Base-by-base conservation (phyloP, 2,329 filamentous ascomycete genomes). In the Colletotrichum musae region DNA sequence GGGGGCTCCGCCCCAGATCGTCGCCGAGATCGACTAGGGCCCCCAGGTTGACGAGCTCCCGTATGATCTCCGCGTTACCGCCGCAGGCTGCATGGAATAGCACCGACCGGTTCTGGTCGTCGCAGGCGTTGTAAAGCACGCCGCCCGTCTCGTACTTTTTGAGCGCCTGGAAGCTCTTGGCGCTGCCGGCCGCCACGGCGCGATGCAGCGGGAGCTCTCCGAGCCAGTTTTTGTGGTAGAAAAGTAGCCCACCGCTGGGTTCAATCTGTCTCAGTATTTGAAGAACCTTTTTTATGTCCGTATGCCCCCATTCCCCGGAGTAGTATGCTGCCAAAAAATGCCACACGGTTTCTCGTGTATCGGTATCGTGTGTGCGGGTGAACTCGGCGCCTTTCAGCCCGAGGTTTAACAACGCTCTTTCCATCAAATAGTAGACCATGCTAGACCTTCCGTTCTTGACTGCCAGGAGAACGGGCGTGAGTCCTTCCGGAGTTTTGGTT, bases 51-150 rank as follows among this genome's bases (percentile, higher is more conserved):
- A 43, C 24, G 2, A 68, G 51, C 21, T 32, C 21, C 6, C n/a
- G 15, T 12, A 68, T 47, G 3, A 64, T 6, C 15, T 50, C 21
- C 4, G 4, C 7, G 28, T 43, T 41, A 1, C 64, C 64, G 5
- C 58, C 58, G 16, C 58, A 67, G 2, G 59, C 64, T 10, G 64
- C 59, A n/a, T 68, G 64, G 9, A 68, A 68, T 1, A 68, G 12
- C 13, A 64, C 45, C 6, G 64, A 64, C 6, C 64, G 64, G 2
- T 45, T 59, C 3, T 13, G 26, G 1, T 39, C 41, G 3, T 68
- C 64, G 18, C 18, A 7, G 15, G 32, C 47, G 6, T 64, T 43
- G 21, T 51, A 36, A 2, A n/a, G 51, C 3, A 15, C 2, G 10
- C 41, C 41, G 15, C 41, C 41, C 13, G 18, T 2, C n/a, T 24